phyloP scores from a whole-genome alignment of 2,329 filamentous ascomycete genomes.

The Paecilomyces sp. region DNA sequence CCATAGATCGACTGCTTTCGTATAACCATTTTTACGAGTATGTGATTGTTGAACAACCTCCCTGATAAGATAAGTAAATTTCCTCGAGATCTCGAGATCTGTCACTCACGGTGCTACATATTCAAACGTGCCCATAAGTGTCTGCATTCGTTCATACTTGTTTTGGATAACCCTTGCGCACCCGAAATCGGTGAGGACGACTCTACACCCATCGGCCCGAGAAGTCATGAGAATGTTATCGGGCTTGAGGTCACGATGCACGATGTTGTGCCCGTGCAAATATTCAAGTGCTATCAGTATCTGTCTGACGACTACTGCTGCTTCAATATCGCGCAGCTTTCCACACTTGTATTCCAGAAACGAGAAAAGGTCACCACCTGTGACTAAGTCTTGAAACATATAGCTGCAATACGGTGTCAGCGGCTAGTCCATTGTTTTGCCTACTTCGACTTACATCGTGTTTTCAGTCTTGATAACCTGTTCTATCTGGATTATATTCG shows the following conservation, averaged over 20 bases:
- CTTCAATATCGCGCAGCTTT: slow-evolving; percentile 42
- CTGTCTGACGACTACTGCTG: slow-evolving; percentile 49
- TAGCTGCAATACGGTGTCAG: slow-evolving; percentile 35
- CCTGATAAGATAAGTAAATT: slow-evolving; percentile 9
- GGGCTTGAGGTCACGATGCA: slow-evolving; percentile 57
- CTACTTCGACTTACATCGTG: slow-evolving; percentile 40
- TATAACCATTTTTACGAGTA: slow-evolving; percentile 39
- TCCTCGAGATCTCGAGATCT: neutral
- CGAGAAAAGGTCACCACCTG: slow-evolving; percentile 55
- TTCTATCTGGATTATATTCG: slow-evolving; percentile 53
- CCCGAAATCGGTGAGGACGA: slow-evolving; percentile 57
- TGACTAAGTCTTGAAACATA: slow-evolving; percentile 54
- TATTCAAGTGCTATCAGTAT: slow-evolving; percentile 53
- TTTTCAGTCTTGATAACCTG: slow-evolving; percentile 48
- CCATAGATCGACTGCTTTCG: slow-evolving; percentile 55
- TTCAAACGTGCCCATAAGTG: slow-evolving; percentile 48
- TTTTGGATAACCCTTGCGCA: slow-evolving; percentile 37
- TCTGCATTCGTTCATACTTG: slow-evolving; percentile 42
- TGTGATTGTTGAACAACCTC: slow-evolving; percentile 13
- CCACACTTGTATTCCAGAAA: slow-evolving; percentile 47
- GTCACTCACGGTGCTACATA: slow-evolving; percentile 52
- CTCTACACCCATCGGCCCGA: slow-evolving; percentile 41
- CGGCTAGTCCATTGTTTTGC: neutral
- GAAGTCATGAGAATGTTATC: slow-evolving; percentile 57
- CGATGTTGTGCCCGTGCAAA: slow-evolving; percentile 48